Evolutionary conservation across 2,329 filamentous ascomycete species (phyloP).

Genomic region (Monilinia fructicola): DNA sequence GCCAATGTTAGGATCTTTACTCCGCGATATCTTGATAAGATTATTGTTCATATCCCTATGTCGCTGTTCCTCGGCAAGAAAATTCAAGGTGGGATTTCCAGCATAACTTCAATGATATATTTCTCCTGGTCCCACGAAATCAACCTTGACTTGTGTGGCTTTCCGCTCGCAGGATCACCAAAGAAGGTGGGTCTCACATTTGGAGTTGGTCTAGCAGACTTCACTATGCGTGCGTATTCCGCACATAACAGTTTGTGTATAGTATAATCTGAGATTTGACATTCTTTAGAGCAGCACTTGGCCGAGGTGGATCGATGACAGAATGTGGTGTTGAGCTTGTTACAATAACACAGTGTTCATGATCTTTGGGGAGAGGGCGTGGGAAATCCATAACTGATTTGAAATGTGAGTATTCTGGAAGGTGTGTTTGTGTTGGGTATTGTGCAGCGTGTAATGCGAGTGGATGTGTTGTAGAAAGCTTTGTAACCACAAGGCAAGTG

Average conservation of each 20-base stretch:
- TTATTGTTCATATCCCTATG: too few species aligned
- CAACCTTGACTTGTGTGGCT: background rate
- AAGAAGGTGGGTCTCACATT: background rate
- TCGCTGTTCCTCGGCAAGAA: background rate
- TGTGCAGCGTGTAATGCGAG: too few species aligned
- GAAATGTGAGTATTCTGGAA: too few species aligned
- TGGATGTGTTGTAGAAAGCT: too few species aligned
- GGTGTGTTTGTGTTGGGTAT: too few species aligned
- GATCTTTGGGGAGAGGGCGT: too few species aligned
- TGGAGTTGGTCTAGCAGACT: background rate
- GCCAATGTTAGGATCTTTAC: background rate
- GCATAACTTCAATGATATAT: background rate
- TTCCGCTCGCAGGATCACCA: background rate
- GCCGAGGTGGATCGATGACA: background rate
- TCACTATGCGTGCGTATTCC: background rate
- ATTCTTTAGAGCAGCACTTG: background rate
- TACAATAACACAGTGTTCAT: background rate
- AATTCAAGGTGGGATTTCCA: background rate
- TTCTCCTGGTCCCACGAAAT: background rate
- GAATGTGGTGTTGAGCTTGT: background rate
- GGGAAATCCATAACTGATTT: too few species aligned
- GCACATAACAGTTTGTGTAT: background rate
- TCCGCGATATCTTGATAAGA: too few species aligned
- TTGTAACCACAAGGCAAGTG: too few species aligned
- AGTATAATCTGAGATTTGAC: background rate